Base-by-base conservation (phyloP, 2,329 filamentous ascomycete species). In the Dothistroma pini region DNA sequence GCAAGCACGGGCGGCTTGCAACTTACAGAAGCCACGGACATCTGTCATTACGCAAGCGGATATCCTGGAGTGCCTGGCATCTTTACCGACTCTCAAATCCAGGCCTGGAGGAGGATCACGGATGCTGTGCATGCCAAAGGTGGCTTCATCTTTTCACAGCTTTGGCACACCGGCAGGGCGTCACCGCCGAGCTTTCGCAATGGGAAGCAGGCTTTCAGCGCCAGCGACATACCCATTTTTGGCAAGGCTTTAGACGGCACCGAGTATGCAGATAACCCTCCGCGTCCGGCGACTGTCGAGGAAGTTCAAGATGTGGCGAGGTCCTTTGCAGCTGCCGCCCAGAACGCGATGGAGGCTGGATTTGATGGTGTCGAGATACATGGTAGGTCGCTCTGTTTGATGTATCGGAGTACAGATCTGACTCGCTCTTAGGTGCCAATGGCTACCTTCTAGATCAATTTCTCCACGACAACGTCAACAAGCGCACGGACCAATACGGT, bases 51-150 rank as follows among this genome's bases (percentile, higher is more conserved):
- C 47, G 67, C 66, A 11, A 78, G 79, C 51, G 78, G 80, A 21
- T 80, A 78, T 63, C 74, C 74, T 38, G 81, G 84, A 59, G 76
- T 80, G 1, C 84, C 86, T 0, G 84, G 84, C 14, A 83, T 86
- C 66, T 86, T 79, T 67, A 81, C 71, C 14, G 72, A 78, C 0
- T 79, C 77, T n/a, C 84, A 88, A 56, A 77, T 86, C 34, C 77
- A 76, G 1, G 81, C 76, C 0, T 89, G 86, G 87, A 83, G 80
- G 61, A 73, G 78, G 11, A 75, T 89, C 47, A 86, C 83, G 2
- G 80, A 85, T 31, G 84, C 82, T 0, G 85, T 89, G 0, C 87
- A 90, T 69, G 78, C 78, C 19, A 87, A 86, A 67, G 82, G 82
- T 3, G 81, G 80, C n/a, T 84, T 79, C 70, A 85, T 89, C 56